Base-by-base conservation (phyloP, 2,329 filamentous ascomycete genomes). In the Nemania serpens region DNA sequence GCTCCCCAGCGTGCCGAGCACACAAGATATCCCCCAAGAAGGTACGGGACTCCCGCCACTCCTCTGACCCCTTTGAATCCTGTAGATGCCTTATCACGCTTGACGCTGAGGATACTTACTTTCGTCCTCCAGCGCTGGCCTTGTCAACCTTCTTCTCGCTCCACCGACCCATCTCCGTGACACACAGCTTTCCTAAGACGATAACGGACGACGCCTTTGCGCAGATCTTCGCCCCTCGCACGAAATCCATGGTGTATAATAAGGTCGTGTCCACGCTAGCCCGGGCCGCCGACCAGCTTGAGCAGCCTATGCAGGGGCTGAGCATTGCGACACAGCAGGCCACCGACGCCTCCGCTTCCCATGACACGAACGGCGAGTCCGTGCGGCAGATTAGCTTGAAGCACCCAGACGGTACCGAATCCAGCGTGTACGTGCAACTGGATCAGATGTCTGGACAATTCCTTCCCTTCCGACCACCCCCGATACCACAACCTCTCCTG, bases 141-240 rank as follows among this genome's bases (percentile, higher is more conserved):
- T 82, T 97, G 47, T 95, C 94, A 7, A 90, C 90, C 62, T 98
- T 99, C 83, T 98, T 98, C 81, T 96, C 93, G 65, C 89, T 96
- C 67, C 92, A 99, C 78, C 88, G 95, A 63, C 95, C 95, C 47
- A 94, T 99, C 72, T 96, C 92, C 57, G 87, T 97, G 67, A 93
- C 89, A 51, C 88, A 89, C 69, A 88, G 89, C 68, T 88, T 97
- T 72, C 95, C 90, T 58, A 87, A 85, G 69, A 81, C 84, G 18
- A 84, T 93, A 47, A 87, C 85, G 54, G 82, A 89, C 64, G 89
- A 91, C 73, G 84, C 88, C 51, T 97, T 98, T 76, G 88, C 91
- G 64, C 84, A 89, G 71, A 93, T 99, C 72, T 98, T 98, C 76
- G 82, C 88, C 46, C 74, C 79, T 59, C 83, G 81, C 55, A 76